These are phyloP conservation scores for Saccharomycopsis hybrid DNA, from an alignment of 1,139 yeast genomes.

Conservation along the genomic window DNA sequence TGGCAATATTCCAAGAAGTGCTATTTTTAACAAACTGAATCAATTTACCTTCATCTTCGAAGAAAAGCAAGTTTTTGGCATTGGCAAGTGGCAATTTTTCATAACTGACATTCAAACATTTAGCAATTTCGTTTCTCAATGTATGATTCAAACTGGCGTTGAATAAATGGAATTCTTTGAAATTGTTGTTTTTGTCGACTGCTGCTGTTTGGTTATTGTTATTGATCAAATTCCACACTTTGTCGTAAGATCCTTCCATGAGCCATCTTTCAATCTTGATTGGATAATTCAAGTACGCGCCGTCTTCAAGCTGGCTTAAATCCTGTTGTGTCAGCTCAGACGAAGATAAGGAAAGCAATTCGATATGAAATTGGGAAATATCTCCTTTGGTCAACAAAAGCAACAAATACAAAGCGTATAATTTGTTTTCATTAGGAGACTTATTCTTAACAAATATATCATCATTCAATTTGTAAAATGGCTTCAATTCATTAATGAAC, in stretches of 20 bases:
- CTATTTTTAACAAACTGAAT: conserved; percentile 52
- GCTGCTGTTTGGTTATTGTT: neutral
- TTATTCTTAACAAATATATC: conserved; percentile 27
- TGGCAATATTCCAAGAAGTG: conserved; percentile 57
- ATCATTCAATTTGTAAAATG: conserved; percentile 52
- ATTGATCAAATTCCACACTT: conserved; percentile 73
- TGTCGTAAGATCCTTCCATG: conserved; percentile 95
- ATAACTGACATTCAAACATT: conserved; percentile 77
- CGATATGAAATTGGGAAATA: conserved; percentile 83
- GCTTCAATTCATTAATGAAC: conserved; percentile 67
- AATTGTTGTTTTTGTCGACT: conserved; percentile 27
- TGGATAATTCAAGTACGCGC: conserved; percentile 67
- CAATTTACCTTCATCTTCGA: conserved; percentile 62
- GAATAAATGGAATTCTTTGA: conserved; percentile 53
- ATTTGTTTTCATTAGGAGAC: conserved; percentile 64
- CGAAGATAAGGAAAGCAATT: conserved; percentile 64
- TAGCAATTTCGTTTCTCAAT: conserved; percentile 82
- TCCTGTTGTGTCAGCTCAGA: conserved; percentile 32
- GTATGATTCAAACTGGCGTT: conserved; percentile 63
- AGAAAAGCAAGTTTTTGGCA: conserved; percentile 74
- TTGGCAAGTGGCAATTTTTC: conserved; percentile 70
- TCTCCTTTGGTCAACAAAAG: conserved; percentile 76
- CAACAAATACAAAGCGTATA: conserved; percentile 70
- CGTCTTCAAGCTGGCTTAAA: conserved; percentile 52
- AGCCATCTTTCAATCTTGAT: conserved; percentile 85